Percentiles rank a stretch among this genome's conserved stretches.
Evolutionary conservation across 768 basidiomycete species (phyloP).

Genomic region (Agrocybe chaxingu): DNA sequence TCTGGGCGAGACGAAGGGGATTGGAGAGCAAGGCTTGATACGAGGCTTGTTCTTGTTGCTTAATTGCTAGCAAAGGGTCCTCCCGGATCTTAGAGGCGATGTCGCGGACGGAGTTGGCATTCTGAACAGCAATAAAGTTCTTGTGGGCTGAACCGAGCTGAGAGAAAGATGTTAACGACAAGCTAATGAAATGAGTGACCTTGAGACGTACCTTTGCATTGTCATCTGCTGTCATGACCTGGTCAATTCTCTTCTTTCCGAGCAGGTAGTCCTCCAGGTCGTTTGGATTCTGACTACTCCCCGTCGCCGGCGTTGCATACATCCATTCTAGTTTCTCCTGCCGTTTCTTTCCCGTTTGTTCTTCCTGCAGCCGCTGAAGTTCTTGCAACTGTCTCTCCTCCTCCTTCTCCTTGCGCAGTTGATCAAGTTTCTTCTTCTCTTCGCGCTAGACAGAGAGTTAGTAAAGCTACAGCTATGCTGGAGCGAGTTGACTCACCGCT

Average conservation of each 20-base stretch:
- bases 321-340: slow-evolving; percentile 98
- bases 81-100: slow-evolving; percentile 93
- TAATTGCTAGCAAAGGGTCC: slow-evolving; percentile 96
- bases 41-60: slow-evolving; percentile 94
- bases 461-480: not conserved
- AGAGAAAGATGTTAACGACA: not conserved
- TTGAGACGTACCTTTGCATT: slow-evolving; percentile 68
- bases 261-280: slow-evolving; percentile 96
- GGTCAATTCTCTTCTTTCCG: slow-evolving; percentile 97
- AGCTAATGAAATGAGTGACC: not conserved
- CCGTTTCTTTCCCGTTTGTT: slow-evolving; percentile 91
- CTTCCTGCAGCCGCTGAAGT: slow-evolving; percentile 92
- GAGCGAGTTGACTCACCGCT: slow-evolving; percentile 55
- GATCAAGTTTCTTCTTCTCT: slow-evolving; percentile 97
- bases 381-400: slow-evolving; percentile 97
- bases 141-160: slow-evolving; percentile 86
- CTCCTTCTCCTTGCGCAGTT: slow-evolving; percentile 95
- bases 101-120: slow-evolving; percentile 88
- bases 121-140: slow-evolving; percentile 92
- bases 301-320: slow-evolving; percentile 96
- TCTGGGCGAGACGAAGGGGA: slow-evolving; percentile 76
- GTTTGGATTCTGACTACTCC: slow-evolving; percentile 81
- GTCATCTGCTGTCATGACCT: slow-evolving; percentile 89
- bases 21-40: slow-evolving; percentile 85
- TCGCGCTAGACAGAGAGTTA: slow-evolving; percentile 62